Base-by-base conservation (phyloP, 2,329 filamentous ascomycete species). In the Colletotrichum australisinense region DNA sequence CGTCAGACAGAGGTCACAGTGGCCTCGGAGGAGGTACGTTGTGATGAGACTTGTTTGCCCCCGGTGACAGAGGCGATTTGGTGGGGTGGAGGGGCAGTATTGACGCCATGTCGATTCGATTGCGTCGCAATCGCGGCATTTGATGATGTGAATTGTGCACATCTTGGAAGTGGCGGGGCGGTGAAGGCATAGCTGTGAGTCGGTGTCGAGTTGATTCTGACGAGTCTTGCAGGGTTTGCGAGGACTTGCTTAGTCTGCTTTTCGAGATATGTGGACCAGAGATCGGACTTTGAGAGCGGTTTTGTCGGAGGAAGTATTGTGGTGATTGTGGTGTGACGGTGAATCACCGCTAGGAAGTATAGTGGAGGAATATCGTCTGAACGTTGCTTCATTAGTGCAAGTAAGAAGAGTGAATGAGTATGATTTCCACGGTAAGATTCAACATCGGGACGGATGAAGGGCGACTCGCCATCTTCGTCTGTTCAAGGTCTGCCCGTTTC, bases 81-180 rank as follows among this genome's bases (percentile, higher is more conserved):
- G 0, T 24, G 67, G 30, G 4, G 28, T 58, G 12, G 14, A 24
- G 0, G 38, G 19, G 26, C 63, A 63, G 22, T 28, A 24, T 9
- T 35, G 62, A 26, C 52, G 49, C 32, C 28, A 38, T 24, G 26
- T 19, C 4, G 58, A 57, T 35, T n/a, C 5, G 1, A 67, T 46
- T 6, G 24, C 7, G 8, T 24, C 14, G 53, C 68, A 46, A 38
- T 52, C n/a, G 28, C n/a, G 56, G 63, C 49, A 67, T 30, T 49
- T 32, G 49, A 32, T 14, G 24, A 67, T 35, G 62, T 58, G 68
- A 56, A 66, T 49, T 60, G 71, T 71, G 30, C 67, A 63, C 62
- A 71, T 58, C 22, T 49, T 60, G n/a, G 8, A 22, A 22, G 24
- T 19, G 30, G 8, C 9, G 30, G 46, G 32, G 52, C 22, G 63